These are phyloP conservation scores for Aspergillus ostianus DNA, from an alignment of 495 filamentous ascomycete species.

Conservation along the genomic window DNA sequence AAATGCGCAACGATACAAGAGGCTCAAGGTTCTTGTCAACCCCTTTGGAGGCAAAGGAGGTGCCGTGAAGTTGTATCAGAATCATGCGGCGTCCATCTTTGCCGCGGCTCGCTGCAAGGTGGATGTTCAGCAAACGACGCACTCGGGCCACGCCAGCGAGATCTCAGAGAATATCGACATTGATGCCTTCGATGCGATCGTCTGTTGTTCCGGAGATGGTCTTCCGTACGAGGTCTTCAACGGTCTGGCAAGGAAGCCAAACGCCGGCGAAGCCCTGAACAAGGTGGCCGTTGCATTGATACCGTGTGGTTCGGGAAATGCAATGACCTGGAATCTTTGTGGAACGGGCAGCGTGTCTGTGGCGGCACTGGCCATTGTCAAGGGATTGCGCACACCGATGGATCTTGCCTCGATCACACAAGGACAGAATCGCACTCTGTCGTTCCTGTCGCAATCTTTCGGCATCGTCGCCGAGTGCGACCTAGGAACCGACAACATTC, in stretches of 20 bases:
- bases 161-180: constrained; percentile 79
- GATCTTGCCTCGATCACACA: constrained; percentile 90
- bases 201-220: constrained; percentile 91
- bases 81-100: constrained; percentile 78
- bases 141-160: constrained; percentile 73
- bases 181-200: constrained; percentile 74
- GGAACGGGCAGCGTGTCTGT: constrained; percentile 74
- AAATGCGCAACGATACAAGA: constrained; percentile 63
- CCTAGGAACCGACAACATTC: constrained; percentile 81
- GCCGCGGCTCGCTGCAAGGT: constrained; percentile 75
- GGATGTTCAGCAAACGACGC: constrained; percentile 70
- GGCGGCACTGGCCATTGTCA: constrained; percentile 78
- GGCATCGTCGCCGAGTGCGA: constrained; percentile 90
- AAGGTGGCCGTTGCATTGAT: constrained; percentile 86
- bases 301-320: constrained; percentile 91
- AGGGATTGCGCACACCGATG: constrained; percentile 75
- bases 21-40: constrained; percentile 86
- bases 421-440: constrained; percentile 65
- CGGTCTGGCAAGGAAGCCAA: constrained; percentile 70
- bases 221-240: constrained; percentile 94
- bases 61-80: constrained; percentile 70
- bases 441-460: constrained; percentile 87
- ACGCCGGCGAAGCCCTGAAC: constrained; percentile 70
- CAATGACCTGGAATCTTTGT: constrained; percentile 85
- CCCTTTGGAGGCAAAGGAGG: constrained; percentile 84